A percentile compares a stretch with the other conserved stretches of the same genome.
Conservation (phyloP, 1,284 basidiomycete genomes). For the Paramarasmius palmivorus region DNA sequence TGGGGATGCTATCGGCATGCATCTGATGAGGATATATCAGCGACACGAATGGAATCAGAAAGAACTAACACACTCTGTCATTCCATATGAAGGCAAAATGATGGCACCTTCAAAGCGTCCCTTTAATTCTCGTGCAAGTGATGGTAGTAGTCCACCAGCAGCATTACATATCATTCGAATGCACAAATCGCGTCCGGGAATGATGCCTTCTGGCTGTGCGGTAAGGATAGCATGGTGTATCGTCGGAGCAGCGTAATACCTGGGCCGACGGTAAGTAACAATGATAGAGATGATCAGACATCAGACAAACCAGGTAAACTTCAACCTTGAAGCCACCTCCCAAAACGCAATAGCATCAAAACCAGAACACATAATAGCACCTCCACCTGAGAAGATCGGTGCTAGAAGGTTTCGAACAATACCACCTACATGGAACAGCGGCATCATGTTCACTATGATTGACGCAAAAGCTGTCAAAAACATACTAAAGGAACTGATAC, state of each 20-base stretch:
- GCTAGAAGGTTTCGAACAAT: constrained; percentile 65
- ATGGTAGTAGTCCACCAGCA: constrained; percentile 45
- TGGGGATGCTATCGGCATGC: constrained; percentile 51
- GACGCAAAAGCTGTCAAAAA: not conserved
- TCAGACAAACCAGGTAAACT: constrained; percentile 56
- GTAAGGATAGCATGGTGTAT: constrained; percentile 46
- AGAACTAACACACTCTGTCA: constrained; percentile 41
- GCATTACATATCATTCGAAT: constrained; percentile 50
- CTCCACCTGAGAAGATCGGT: constrained; percentile 57
- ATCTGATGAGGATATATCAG: constrained; percentile 28
- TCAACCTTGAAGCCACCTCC: constrained; percentile 47
- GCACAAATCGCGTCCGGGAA: constrained; percentile 32
- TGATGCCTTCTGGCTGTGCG: constrained; percentile 34
- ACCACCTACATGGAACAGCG: constrained; percentile 69
- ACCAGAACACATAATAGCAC: constrained; percentile 57
- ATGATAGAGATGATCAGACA: not conserved
- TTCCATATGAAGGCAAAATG: constrained; percentile 48
- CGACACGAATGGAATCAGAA: constrained; percentile 24
- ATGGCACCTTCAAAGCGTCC: constrained; percentile 37
- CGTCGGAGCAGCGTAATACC: constrained; percentile 50
- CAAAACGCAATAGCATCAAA: constrained; percentile 65
- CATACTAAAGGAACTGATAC: not conserved
- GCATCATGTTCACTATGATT: constrained; percentile 60
- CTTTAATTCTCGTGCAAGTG: constrained; percentile 40
- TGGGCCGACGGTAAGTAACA: constrained; percentile 16